phyloP scores from a whole-genome alignment of 2,329 filamentous ascomycete species.

The Shiraia bambusicola region DNA sequence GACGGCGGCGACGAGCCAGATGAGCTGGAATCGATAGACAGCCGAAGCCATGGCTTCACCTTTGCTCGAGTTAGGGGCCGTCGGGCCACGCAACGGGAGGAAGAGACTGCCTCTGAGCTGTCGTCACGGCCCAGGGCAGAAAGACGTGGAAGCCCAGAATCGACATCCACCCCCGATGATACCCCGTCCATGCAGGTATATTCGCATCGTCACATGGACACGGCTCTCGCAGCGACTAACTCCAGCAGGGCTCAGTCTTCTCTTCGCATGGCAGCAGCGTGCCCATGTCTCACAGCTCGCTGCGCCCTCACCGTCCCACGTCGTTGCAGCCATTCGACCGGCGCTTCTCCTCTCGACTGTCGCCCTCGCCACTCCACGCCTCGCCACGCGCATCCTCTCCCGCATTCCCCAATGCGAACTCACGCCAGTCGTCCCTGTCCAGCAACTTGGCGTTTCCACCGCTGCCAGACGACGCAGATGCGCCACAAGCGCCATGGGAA shows the following conservation, averaged over 20 bases:
- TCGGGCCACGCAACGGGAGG: conserved; percentile 22
- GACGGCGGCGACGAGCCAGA: conserved; percentile 23
- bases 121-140: conserved; percentile 15
- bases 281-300: conserved; percentile 67
- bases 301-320: conserved; percentile 72
- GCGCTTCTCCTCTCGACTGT: conserved; percentile 84
- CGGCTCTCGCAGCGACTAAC: conserved; percentile 12
- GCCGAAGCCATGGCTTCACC: conserved; percentile 29
- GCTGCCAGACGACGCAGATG: conserved; percentile 56
- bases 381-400: conserved; percentile 73
- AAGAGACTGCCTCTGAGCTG: conserved; percentile 24
- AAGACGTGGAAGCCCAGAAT: conserved; percentile 64
- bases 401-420: conserved; percentile 73
- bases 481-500: conserved; percentile 85
- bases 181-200: conserved; percentile 78
- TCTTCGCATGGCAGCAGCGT: conserved; percentile 73
- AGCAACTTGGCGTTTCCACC: conserved; percentile 65
- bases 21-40: conserved; percentile 25
- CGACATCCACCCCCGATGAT: conserved; percentile 77
- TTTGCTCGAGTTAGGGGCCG: conserved; percentile 35
- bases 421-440: conserved; percentile 75
- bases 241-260: conserved; percentile 52
- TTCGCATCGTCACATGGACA: conserved; percentile 22
- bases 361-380: conserved; percentile 59
- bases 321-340: conserved; percentile 92